Percentiles rank a stretch among this genome's conserved stretches.
These are phyloP conservation scores for Dacryopinax primogenitus DNA, from an alignment of 768 basidiomycete genomes.

Conservation along the genomic window DNA sequence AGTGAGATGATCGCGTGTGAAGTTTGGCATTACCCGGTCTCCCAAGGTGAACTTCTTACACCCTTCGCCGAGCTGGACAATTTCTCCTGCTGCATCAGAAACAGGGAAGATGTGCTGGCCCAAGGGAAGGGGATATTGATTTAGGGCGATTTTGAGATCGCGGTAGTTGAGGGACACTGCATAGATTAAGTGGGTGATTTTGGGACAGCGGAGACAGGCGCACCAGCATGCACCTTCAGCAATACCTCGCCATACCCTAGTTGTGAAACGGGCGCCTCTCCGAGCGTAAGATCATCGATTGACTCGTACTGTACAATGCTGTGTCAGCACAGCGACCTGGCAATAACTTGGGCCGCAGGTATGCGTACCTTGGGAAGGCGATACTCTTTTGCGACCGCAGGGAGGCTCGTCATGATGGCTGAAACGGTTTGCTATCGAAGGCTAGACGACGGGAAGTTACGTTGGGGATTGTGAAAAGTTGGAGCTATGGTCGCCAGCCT, in stretches of 20 bases:
- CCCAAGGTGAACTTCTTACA: slow-evolving; percentile 10
- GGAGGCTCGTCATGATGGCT: background rate
- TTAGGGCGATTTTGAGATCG: slow-evolving; percentile 1
- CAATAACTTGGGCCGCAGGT: background rate
- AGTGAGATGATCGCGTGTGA: slow-evolving; percentile 10
- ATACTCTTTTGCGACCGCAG: background rate
- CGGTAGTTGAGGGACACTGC: slow-evolving; percentile 6
- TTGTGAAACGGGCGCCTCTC: background rate
- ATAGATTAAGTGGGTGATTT: background rate
- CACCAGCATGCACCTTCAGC: background rate
- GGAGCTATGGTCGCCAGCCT: background rate
- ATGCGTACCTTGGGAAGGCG: background rate
- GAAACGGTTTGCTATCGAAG: background rate
- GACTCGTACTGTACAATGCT: background rate
- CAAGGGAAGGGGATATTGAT: background rate
- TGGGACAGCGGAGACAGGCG: background rate
- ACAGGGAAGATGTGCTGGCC: background rate
- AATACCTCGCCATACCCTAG: background rate
- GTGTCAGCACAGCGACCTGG: background rate
- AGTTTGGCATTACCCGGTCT: slow-evolving; percentile 14
- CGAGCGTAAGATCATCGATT: background rate
- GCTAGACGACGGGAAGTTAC: background rate
- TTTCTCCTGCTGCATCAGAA: slow-evolving; percentile 15
- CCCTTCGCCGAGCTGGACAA: slow-evolving; percentile 9
- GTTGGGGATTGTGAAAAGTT: background rate